Evolutionary conservation across 1,284 basidiomycete species (phyloP), one percentile per base, ranked within the genome.

Genomic region (Fistulina hepatica): DNA sequence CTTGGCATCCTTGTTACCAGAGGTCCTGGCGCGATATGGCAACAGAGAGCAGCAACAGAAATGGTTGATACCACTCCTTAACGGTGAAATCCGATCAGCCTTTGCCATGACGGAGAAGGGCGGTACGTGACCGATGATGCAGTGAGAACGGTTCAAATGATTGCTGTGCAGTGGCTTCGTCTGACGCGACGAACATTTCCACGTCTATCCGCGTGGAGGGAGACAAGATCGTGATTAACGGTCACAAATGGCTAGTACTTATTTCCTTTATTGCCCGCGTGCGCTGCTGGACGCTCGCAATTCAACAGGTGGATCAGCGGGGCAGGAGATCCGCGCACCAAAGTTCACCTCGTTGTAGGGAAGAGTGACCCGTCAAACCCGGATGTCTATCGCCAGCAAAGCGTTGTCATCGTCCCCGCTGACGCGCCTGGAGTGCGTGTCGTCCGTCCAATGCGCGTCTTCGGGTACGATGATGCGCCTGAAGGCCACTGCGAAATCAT

Each of bases 401-500:
- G 86, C 47, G 81, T 98, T 42, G 88, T 97, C 39, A 76, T 97
- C 41, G 88, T 98, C 21, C 93, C 94, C 21, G 74, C 86, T 15
- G 76, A 91, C 53, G 57, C 85, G 0, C 80, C 82, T 34, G 95
- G 95, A 23, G 84, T 98, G 49, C 90, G 80, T 50, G 59, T 97
- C 39, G 70, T 97, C 44, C 76, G 94, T 15, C 81, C 91, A 16
- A 92, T 98, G 89, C 70, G 73, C 25, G 90, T 97, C 15, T 83
- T 92, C 50, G 92, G 90, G 3, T 94, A 91, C 52, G 92, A 95
- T 52, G 91, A 94, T 56, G 90, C 92, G 2, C 90, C 90, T 1
- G 90, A 93, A 56, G 93, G 94, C 1, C 94, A 98, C 55, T 95
- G 84, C 54, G 94, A 98, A 62, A 71, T 98, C 39, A 73, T 86